Base-by-base conservation (phyloP, 2,329 filamentous ascomycete genomes). In the Plectosphaerella plurivora region DNA sequence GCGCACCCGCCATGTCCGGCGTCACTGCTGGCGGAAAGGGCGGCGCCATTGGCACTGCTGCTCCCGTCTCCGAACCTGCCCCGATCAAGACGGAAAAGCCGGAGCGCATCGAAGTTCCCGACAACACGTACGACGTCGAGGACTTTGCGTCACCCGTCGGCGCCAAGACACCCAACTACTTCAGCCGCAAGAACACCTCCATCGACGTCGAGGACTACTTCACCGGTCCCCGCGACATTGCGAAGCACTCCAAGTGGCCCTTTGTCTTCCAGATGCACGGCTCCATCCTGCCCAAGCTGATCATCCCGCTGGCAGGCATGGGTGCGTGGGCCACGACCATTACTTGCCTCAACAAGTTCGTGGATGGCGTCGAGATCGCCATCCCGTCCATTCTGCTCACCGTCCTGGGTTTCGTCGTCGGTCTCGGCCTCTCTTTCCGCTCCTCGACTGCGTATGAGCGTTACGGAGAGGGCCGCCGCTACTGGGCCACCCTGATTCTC, bases 371-470 rank as follows among this genome's bases (percentile, higher is more conserved):
- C 55, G 49, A 15, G 1, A 49, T 70, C 4, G 63, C 61, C 16
- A 66, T 73, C 45, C 57, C 71, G 61, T 81, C 74, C 25, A 74
- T 87, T 33, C 74, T 91, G 18, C 76, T 92, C 50, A 91, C 88
- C 1, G 83, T 92, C 50, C 80, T 88, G 45, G 88, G 88, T 86
- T 91, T 92, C 72, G 86, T 92, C 54, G 87, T 92, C 66, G 85
- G 85, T 80, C 72, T 92, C 54, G 81, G 85, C n/a, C 77, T 92
- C 35, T 90, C 87, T 1, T 91, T 92, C 72, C 83, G 88, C 53
- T 88, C 81, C 57, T 85, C 86, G 2, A 89, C 87, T 8, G 88
- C 88, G 10, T 92, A 92, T 60, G 88, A 92, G 69, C 81, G 87
- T 59, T 85, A 84, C 63, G 76, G 75, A 41, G 84, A 88, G 57